Evolutionary conservation across 345 rosid genomes (phyloP), one percentile per base, ranked within the genome.

Genomic region (Xanthoceras sorbifolium): DNA sequence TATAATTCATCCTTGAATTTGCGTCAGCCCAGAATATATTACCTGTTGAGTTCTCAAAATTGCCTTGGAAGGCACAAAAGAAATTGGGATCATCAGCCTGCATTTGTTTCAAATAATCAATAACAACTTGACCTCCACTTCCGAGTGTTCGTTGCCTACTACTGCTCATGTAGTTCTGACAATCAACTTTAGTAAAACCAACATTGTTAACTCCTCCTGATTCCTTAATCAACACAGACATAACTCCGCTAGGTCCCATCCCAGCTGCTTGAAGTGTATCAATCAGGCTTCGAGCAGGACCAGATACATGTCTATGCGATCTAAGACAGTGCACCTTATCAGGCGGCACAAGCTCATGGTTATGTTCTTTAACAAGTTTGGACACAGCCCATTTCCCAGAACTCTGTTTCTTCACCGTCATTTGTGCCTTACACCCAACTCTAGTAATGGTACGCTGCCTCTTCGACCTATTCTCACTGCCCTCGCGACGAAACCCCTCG

Each of bases 211-310:
- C 64, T 48, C 88, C 88, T 69, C 88, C 90, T 17, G 84, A 87
- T 71, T 87, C 90, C 79, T 76, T 83, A 61, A 87, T 87, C 77
- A 87, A 73, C 69, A 83, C 90, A 57, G 86, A 84, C 90, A 87
- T 87, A 36, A 84, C 81, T 42, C 83, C 83, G 68, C 86, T 77
- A 0, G 90, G 85, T 28, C 87, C 87, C 87, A 87, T 82, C 67
- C 90, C 87, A 8, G 90, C 90, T 12, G 90, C 90, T 72, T 87
- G 90, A 62, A 87, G 84, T 6, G 90, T 87, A 70, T 87, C 87
- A 69, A 87, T 87, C 34, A 87, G 77, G 64, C 84, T 87, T 28
- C 85, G 78, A n/a, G 87, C 90, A 64, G 87, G 77, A 69, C 87
- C 87, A 3, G 90, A 82, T 0, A 87, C 83, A 17, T 82, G 90